Evolutionary conservation across 345 rosid genomes (phyloP), one percentile per base, ranked within the genome.

Genomic region (Draba incana): DNA sequence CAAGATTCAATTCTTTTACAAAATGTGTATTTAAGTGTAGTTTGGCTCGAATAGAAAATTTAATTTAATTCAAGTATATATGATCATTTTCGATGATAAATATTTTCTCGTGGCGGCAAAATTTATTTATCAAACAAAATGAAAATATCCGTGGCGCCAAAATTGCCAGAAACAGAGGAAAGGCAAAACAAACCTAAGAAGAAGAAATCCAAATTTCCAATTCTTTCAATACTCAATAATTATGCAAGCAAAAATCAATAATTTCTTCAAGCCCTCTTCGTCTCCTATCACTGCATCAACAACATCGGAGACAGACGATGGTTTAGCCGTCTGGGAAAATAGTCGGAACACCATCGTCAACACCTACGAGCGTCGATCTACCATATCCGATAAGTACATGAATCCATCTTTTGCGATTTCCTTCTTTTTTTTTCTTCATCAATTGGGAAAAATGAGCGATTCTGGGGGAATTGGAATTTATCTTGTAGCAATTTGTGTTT

Each of bases 181-280:
- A 11, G 59, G 52, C 12, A 47, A 68, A 28, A 3, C 10, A 61
- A 67, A 38, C 6, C 41, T 10, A 9, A 20, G 20, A 35, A 27
- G 24, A 23, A 27, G 10, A 14, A 54, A 14, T 10, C 12, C 24
- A 44, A 13, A 3, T 46, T 13, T 6, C 4, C 3, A 20, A 20
- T 20, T 20, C 20, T 20, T 20, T 20, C 20, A 20, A 20, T 20
- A 20, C 0, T 20, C 20, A 20, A 20, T 35, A 51, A 39, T 35
- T 1, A 88, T 86, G 96, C 97, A 88, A 78, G 60, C 91, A 69
- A 89, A 88, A 74, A 86, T 92, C 81, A 84, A 77, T 54, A 72
- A 87, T 68, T 92, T 89, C 86, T 92, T 88, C 85, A 80, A 86
- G 57, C 78, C 80, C 1, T 60, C 83, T 25, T 48, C 70, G 13